Evolutionary conservation across 257 asterid species (phyloP), one percentile per base, ranked within the genome.

Genomic region (Gynochthodes officinalis): DNA sequence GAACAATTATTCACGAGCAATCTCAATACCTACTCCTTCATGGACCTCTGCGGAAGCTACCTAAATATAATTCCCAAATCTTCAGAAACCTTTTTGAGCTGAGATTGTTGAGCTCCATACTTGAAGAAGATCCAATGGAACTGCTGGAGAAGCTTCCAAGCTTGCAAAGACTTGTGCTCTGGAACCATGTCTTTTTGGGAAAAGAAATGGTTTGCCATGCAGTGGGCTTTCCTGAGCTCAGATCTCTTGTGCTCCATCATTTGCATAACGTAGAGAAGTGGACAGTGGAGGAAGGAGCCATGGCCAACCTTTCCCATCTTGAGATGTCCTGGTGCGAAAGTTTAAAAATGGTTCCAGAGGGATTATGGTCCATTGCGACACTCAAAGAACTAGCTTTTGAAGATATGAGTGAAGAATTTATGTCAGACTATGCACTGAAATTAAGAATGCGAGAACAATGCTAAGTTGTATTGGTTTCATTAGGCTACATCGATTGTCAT

Each of bases 41-140:
- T 1, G 58, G 42, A 67, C 10, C 18, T 39, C 4, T 58, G 12
- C 7, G 33, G 19, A 48, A 0, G 28, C 15, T 40, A 7, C 59
- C 59, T 1, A 1, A 43, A 23, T 59, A 71, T 19, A 23, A 60
- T 7, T 23, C 37, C 15, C 3, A 14, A 0, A 23, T 59, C 21
- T 32, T 23, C 7, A 6, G 8, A 46, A 12, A 30, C 40, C 75
- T 72, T 2, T 3, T 39, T 9, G 1, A 6, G 16, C 28, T 59
- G 7, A 1, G 0, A 0, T 28, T 59, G 0, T 0, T 9, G 0
- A 25, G 40, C 15, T 63, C 71, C 27, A 14, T 28, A 25, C 14
- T 79, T 3, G 37, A 15, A 16, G 77, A 69, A 19, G 81, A 76
- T 27, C 70, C 81, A 0, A 76, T 80, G 77, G n/a, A 4, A 63